Evolutionary conservation across 2,329 filamentous ascomycete species (phyloP).

Genomic region (Lizonia empirigonia): DNA sequence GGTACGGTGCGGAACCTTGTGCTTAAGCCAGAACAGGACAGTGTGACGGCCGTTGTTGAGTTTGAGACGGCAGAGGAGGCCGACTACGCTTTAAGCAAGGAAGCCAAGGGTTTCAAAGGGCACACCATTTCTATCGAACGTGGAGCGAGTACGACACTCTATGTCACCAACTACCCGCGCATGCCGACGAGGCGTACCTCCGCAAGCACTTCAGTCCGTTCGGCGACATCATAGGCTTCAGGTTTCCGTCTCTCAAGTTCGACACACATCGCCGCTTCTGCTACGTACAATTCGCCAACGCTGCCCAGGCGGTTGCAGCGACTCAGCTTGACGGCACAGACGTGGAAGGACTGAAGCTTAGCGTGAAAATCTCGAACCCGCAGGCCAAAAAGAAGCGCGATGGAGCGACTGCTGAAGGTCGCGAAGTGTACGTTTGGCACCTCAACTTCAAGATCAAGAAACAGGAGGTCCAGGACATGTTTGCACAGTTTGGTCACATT

Average conservation of each 20-base stretch:
- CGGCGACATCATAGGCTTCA: slow-evolving; percentile 82
- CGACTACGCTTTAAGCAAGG: slow-evolving; percentile 76
- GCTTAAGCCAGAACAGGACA: slow-evolving; percentile 66
- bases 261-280: slow-evolving; percentile 91
- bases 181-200: slow-evolving; percentile 73
- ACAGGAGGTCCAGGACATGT: slow-evolving; percentile 71
- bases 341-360: slow-evolving; percentile 70
- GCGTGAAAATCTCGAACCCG: slow-evolving; percentile 85
- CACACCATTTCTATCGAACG: slow-evolving; percentile 74
- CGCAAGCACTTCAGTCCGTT: slow-evolving; percentile 69
- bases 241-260: slow-evolving; percentile 89
- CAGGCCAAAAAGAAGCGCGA: slow-evolving; percentile 75
- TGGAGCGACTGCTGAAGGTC: slow-evolving; percentile 82
- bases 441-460: slow-evolving; percentile 80
- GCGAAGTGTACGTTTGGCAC: slow-evolving; percentile 86
- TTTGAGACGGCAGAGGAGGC: slow-evolving; percentile 83
- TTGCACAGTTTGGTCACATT: slow-evolving; percentile 76
- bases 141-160: slow-evolving; percentile 80
- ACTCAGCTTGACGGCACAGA: slow-evolving; percentile 73
- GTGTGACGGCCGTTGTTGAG: slow-evolving; percentile 78
- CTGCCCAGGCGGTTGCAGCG: slow-evolving; percentile 55
- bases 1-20: slow-evolving; percentile 81
- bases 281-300: slow-evolving; percentile 84
- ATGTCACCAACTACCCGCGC: slow-evolving; percentile 88
- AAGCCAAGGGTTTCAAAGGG: slow-evolving; percentile 79